A percentile compares a stretch with the other conserved stretches of the same genome.
These are phyloP conservation scores for Wickerhamomyces bisporus DNA, from an alignment of 805 yeast species.

Conservation along the genomic window DNA sequence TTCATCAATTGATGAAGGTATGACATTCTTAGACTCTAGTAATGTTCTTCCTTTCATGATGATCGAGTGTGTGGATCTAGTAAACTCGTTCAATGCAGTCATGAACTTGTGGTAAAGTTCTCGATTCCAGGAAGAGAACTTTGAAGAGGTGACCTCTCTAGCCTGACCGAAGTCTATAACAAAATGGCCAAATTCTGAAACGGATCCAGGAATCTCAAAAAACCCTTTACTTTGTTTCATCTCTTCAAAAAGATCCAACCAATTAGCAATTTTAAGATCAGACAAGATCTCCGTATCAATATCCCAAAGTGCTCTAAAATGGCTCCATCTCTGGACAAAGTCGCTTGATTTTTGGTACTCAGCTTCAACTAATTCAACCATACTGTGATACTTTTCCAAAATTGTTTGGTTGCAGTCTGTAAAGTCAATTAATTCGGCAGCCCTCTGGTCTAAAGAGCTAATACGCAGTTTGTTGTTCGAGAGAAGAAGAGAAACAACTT, in stretches of 20 bases:
- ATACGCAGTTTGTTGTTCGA: constrained; percentile 23
- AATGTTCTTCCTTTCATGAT: constrained; percentile 29
- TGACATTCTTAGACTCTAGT: constrained; percentile 32
- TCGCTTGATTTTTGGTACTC: constrained; percentile 24
- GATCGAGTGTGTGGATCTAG: constrained; percentile 26
- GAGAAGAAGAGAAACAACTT: constrained; percentile 16
- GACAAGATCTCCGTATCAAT: constrained; percentile 37
- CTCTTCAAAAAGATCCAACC: constrained; percentile 45
- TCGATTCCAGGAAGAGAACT: constrained; percentile 56
- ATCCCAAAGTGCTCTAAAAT: constrained; percentile 57
- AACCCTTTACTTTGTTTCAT: constrained; percentile 37
- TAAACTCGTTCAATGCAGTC: constrained; percentile 27
- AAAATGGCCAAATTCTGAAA: constrained; percentile 36
- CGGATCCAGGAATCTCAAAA: constrained; percentile 46
- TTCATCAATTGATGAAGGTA: constrained; percentile 34
- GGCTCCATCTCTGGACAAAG: constrained; percentile 48
- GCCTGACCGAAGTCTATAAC: constrained; percentile 46
- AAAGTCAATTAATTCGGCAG: constrained; percentile 7
- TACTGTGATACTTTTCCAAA: constrained; percentile 14
- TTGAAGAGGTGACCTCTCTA: constrained; percentile 45
- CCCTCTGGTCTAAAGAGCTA: neutral
- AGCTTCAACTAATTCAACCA: constrained; percentile 29
- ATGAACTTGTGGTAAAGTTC: constrained; percentile 39
- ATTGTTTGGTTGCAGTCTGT: constrained; percentile 3
- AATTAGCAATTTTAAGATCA: constrained; percentile 32